Base-by-base conservation (phyloP, 2,329 filamentous ascomycete genomes). In the Ascochyta fabae region DNA sequence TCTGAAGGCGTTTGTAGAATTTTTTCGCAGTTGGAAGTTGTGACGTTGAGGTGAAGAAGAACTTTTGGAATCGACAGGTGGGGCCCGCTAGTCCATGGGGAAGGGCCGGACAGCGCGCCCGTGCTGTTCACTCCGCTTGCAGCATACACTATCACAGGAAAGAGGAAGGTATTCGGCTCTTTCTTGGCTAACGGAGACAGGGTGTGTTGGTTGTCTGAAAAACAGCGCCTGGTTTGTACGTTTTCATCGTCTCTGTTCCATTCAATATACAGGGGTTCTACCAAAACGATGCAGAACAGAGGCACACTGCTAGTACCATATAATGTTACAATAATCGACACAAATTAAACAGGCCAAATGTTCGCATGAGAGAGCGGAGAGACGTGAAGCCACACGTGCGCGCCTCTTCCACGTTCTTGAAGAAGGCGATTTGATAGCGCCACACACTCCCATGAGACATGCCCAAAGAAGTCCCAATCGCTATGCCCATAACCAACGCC, bases 401-500 rank as follows among this genome's bases (percentile, higher is more conserved):
- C 33, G 27, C 16, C 38, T 42, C 43, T 19, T 48, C n/a, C 33
- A 40, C n/a, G 15, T 43, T 13, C 38, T 44, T 43, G 33, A 43
- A 40, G 48, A 24, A 40, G 48, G 12, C 49, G 27, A 27, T 23
- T 38, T 29, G 36, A 38, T 50, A 48, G 58, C 51, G 56, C 50
- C 57, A 50, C 50, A 19, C 43, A 40, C 50, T 48, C 41, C 48
- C 45, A 33, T 27, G 40, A 54, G 19, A 19, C 22, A 46, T 47
- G 43, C 40, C 31, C 40, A n/a, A 36, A 35, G 46, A 53, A 53
- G 48, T 49, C 24, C 48, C 45, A 53, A 62, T 60, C 60, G 61
- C 64, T 67, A 66, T 66, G 61, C 64, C 53, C 47, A 41, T 40
- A 56, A 43, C 57, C 43, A 67, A 67, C 62, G 62, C 62, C 61